Base-by-base conservation (phyloP, 1,284 basidiomycete genomes). In the Rhodotorula mucilaginosa region DNA sequence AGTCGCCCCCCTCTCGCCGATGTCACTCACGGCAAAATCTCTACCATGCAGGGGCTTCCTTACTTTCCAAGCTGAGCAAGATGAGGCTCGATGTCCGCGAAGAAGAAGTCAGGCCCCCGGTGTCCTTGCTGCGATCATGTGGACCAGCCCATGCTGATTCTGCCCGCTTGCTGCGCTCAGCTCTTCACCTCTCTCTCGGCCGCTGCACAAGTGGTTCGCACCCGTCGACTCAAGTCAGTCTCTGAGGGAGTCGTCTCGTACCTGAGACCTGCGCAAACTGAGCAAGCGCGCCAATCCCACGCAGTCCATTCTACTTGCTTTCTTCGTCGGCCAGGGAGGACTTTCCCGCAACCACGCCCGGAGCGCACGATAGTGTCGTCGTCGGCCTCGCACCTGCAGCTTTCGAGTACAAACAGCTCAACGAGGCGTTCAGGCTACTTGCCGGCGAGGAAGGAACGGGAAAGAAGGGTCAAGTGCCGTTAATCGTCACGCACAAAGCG, bases 401-500 rank as follows among this genome's bases (percentile, higher is more conserved):
- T 4, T 83, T 90, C 73, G 82, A 83, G 51, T 90, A 90, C 78
- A 80, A 82, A 67, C 44, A 65, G 23, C 83, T 91, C 65, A 89
- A 89, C 79, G 83, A 83, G 15, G 89, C 89, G 0, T 90, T 90
- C 75, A 85, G 88, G 2, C 83, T 90, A 26, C 83, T 90, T 10
- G 77, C 80, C 19, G 68, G 76, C 12, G 82, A 76, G 18, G 56
- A 62, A 16, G 57, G 47, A 3, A 34, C 21, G 2, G 19, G 26
- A 1, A 34, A 21, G 10, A 68, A 64, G 26, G 63, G 61, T 2
- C 71, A 70, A 5, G 69, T 81, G 3, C 82, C 82, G 2, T 82
- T 89, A 47, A 84, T 89, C 39, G 86, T 87, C 0, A 86, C 87
- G 1, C 88, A 87, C 79, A 83, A 85, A 67, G 86, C 86, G 19